Evolutionary conservation across 1,284 basidiomycete species (phyloP).

Genomic region (Ganoderma lingzhi): DNA sequence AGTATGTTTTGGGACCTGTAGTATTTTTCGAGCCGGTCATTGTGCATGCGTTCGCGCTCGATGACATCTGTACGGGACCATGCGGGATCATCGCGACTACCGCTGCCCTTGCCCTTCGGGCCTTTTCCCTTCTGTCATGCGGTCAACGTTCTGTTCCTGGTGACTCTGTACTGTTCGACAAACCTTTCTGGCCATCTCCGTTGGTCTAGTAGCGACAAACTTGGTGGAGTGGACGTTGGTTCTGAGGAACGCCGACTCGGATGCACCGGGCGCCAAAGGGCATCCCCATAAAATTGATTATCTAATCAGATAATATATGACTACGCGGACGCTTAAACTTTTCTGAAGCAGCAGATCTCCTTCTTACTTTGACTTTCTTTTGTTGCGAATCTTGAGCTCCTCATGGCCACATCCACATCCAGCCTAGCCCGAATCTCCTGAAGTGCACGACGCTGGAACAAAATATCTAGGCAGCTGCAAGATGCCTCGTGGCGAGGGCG

Average conservation of each 20-base stretch:
- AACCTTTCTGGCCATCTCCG: constrained; percentile 26
- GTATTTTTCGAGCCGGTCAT: constrained; percentile 78
- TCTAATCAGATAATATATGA: constrained; percentile 2
- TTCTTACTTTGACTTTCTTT: background rate
- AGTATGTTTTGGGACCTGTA: constrained; percentile 82
- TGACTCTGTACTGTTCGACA: background rate
- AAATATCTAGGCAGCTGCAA: background rate
- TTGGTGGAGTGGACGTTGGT: background rate
- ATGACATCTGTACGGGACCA: constrained; percentile 45
- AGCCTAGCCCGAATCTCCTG: background rate
- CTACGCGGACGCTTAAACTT: background rate
- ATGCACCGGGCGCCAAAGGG: too few relatives aligned
- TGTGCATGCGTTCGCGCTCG: constrained; percentile 71
- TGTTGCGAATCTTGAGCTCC: too few relatives aligned
- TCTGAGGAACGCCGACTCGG: background rate
- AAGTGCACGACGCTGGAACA: background rate
- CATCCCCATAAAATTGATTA: background rate
- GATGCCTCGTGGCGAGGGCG: constrained; percentile 6
- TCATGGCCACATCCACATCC: background rate
- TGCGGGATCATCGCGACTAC: constrained; percentile 27
- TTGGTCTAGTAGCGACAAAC: background rate
- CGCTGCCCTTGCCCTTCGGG: constrained; percentile 20
- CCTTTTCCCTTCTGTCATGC: constrained; percentile 28
- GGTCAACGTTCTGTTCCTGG: background rate
- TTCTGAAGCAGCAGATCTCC: background rate